Conservation (phyloP, 2,329 filamentous ascomycete species). For the Clonostachys byssicola region DNA sequence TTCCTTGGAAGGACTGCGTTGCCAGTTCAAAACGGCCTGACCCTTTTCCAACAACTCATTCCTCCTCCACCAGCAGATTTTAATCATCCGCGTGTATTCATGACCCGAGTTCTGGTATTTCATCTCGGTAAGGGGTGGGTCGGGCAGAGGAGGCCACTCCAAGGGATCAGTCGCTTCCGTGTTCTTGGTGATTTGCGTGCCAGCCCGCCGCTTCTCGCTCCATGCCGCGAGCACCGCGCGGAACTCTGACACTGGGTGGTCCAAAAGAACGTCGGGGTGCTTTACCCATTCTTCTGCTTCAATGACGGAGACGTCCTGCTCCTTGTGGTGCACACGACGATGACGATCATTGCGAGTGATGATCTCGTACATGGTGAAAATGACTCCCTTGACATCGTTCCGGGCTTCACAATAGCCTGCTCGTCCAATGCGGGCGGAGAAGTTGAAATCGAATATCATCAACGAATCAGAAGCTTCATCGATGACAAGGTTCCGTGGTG, state of each 20-base stretch:
- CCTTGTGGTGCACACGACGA: constrained; percentile 11
- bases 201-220: constrained; percentile 8
- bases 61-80: constrained; percentile 1
- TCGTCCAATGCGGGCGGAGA: constrained; percentile 11
- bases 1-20: constrained; percentile 1
- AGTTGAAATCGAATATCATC: constrained; percentile 29
- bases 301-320: constrained; percentile 13
- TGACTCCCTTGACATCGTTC: constrained; percentile 25
- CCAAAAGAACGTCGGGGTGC: constrained; percentile 22
- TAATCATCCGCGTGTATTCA: constrained; percentile 1
- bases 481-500: constrained; percentile 27
- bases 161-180: constrained; percentile 11
- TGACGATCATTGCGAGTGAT: constrained; percentile 21
- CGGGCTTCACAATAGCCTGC: constrained; percentile 9
- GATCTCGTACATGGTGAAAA: constrained; percentile 29
- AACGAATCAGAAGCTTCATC: constrained; percentile 22
- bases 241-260: constrained; percentile 19
- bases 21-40: constrained; percentile 9
- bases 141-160: constrained; percentile 12
- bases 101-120: neutral
- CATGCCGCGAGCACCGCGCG: constrained; percentile 16
- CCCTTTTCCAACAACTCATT: constrained; percentile 5
- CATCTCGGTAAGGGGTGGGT: neutral
- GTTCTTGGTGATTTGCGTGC: constrained; percentile 4
- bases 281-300: constrained; percentile 15